These are phyloP conservation scores for Fusarium sp. DNA, from an alignment of 2,329 filamentous ascomycete species.

Conservation along the genomic window DNA sequence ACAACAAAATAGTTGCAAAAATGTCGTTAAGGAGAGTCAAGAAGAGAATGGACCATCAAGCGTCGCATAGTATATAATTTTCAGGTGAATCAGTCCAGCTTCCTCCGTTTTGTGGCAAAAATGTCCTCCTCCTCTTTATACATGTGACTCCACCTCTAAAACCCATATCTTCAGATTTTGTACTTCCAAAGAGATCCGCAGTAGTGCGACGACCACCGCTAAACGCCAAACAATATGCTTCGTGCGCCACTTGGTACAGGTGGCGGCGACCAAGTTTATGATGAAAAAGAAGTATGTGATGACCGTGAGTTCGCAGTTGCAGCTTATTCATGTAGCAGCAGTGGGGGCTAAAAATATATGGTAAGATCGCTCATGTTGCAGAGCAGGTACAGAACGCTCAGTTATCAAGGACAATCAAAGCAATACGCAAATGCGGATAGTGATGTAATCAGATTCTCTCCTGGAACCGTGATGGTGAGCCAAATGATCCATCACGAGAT, in stretches of 20 bases:
- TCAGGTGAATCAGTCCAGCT: slow-evolving; percentile 22
- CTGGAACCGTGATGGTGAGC: slow-evolving; percentile 44
- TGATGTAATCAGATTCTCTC: slow-evolving; percentile 41
- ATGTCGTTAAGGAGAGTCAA: slow-evolving; percentile 34
- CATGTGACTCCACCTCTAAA: slow-evolving; percentile 24
- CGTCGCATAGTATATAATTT: slow-evolving; percentile 31
- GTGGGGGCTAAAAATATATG: slow-evolving; percentile 10
- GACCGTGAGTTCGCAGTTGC: slow-evolving; percentile 14
- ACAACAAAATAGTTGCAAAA: slow-evolving; percentile 7
- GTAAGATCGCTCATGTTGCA: slow-evolving; percentile 34
- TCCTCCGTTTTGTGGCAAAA: slow-evolving; percentile 20
- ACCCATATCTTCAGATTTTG: slow-evolving; percentile 25
- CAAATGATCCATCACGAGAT: slow-evolving; percentile 40
- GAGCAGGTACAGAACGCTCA: slow-evolving; percentile 43
- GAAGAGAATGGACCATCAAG: slow-evolving; percentile 36
- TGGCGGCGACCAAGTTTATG: slow-evolving; percentile 20
- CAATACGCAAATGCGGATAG: slow-evolving; percentile 6
- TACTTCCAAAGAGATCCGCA: slow-evolving; percentile 38
- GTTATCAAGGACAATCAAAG: slow-evolving; percentile 29
- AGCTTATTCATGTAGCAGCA: slow-evolving; percentile 11
- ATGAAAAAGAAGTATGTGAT: slow-evolving; percentile 14
- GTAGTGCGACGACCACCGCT: slow-evolving; percentile 37
- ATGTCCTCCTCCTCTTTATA: slow-evolving; percentile 14
- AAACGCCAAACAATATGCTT: slow-evolving; percentile 45
- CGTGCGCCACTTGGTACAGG: slow-evolving; percentile 20